A percentile compares a stretch with the other conserved stretches of the same genome.
phyloP scores from a whole-genome alignment of 2,329 filamentous ascomycete genomes.

The Tolypocladium inflatum region DNA sequence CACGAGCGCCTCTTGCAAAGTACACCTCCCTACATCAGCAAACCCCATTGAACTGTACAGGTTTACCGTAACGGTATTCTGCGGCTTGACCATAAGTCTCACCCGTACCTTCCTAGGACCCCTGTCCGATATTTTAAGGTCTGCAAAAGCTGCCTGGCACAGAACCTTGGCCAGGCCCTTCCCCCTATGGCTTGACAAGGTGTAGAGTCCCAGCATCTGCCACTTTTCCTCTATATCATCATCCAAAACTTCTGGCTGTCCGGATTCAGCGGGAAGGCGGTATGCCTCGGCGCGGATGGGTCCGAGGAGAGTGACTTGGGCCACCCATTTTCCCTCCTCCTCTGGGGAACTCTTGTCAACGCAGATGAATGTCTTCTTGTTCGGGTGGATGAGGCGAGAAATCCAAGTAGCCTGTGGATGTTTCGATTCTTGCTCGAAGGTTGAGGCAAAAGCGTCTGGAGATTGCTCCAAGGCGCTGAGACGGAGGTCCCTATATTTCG shows the following conservation, averaged over 20 bases:
- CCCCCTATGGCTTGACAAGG: conserved; percentile 5
- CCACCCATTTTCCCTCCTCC: not conserved
- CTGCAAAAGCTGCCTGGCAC: conserved; percentile 4
- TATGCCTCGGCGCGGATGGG: not conserved
- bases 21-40: not conserved
- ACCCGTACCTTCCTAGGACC: not conserved
- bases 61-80: not conserved
- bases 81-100: not conserved
- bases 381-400: too few species aligned
- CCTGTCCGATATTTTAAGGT: not conserved
- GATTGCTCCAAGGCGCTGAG: too few species aligned
- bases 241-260: not conserved
- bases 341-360: too few species aligned
- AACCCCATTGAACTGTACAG: not conserved
- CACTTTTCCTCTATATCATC: conserved; percentile 2
- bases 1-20: not conserved
- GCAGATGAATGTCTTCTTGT: too few species aligned
- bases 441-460: too few species aligned
- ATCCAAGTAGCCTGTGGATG: too few species aligned
- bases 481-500: too few species aligned
- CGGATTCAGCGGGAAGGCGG: not conserved
- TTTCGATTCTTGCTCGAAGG: too few species aligned
- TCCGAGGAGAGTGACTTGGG: not conserved
- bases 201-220: conserved; percentile 8
- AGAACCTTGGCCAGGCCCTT: conserved; percentile 4